Percentiles rank a stretch among this genome's conserved stretches.
These are phyloP conservation scores for Ceratocystiopsis minuta DNA, from an alignment of 2,329 filamentous ascomycete genomes.

Conservation along the genomic window DNA sequence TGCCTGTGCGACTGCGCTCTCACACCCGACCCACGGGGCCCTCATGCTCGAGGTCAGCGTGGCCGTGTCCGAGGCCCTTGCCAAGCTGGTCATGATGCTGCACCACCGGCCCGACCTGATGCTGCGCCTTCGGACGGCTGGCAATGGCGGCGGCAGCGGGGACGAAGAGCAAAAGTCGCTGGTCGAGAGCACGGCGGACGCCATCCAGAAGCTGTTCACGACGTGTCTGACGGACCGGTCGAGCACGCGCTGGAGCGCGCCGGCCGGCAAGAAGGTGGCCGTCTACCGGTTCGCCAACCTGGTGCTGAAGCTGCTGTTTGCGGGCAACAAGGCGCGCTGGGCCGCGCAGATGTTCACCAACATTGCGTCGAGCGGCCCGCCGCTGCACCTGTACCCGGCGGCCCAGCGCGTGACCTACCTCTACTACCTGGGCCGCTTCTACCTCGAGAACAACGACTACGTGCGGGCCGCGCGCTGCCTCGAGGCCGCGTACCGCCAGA, in stretches of 20 bases:
- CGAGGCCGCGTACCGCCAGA: constrained; percentile 62
- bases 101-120: constrained; percentile 67
- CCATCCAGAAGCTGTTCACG: constrained; percentile 78
- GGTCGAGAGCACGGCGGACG: constrained; percentile 74
- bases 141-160: constrained; percentile 22
- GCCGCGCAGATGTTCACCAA: constrained; percentile 82
- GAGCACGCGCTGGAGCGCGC: constrained; percentile 44
- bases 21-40: constrained; percentile 60
- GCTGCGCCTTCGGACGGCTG: constrained; percentile 33
- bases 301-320: constrained; percentile 73
- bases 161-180: constrained; percentile 58
- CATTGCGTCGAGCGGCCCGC: constrained; percentile 67
- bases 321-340: constrained; percentile 63
- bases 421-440: constrained; percentile 83
- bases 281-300: constrained; percentile 89
- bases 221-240: constrained; percentile 72
- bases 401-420: constrained; percentile 81
- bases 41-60: constrained; percentile 73
- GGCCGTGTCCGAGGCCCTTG: constrained; percentile 61
- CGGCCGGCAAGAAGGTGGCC: constrained; percentile 69
- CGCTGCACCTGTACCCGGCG: constrained; percentile 64
- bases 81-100: constrained; percentile 66
- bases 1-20: constrained; percentile 66
- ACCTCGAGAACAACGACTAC: constrained; percentile 73
- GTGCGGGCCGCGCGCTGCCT: constrained; percentile 57